Evolutionary conservation across 1,139 yeast genomes (phyloP).

Genomic region (Sugiyamaella xylanicola): DNA sequence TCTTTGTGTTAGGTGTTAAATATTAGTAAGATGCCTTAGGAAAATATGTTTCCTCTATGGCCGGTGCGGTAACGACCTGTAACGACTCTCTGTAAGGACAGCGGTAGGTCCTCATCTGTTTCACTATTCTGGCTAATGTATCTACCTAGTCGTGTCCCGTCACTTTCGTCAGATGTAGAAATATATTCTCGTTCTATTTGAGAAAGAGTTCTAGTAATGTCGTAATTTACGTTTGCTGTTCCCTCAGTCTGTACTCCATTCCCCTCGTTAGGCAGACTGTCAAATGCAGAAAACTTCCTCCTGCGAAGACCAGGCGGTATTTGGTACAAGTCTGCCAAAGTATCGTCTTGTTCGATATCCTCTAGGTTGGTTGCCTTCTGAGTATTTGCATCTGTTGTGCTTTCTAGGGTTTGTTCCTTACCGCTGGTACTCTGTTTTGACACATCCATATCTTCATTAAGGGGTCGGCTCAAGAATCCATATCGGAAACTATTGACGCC

Average conservation of each 20-base stretch:
- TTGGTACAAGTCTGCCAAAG: conserved; percentile 1
- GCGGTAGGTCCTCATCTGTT: conserved; percentile 21
- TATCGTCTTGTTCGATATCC: conserved; percentile 10
- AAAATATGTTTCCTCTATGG: conserved; percentile 3
- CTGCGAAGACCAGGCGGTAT: conserved; percentile 3
- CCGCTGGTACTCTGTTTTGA: too few relatives aligned
- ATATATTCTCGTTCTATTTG: conserved; percentile 13
- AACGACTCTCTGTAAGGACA: conserved; percentile 27
- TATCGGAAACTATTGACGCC: conserved; percentile 53
- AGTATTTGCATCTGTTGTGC: neutral
- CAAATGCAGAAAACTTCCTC: conserved; percentile 14
- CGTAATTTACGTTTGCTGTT: conserved; percentile 1
- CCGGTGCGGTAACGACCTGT: conserved; percentile 23
- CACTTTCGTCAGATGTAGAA: neutral
- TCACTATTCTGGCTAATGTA: neutral
- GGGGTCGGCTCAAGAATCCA: conserved; percentile 52
- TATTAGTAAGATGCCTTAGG: neutral
- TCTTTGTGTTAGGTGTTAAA: too few relatives aligned
- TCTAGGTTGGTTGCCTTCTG: neutral
- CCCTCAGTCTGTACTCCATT: too few relatives aligned
- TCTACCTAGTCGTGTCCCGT: neutral
- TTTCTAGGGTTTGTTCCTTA: neutral
- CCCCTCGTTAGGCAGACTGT: too few relatives aligned
- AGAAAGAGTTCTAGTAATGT: conserved; percentile 13
- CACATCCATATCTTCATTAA: conserved; percentile 29